Evolutionary conservation across 83 land plant genomes (phyloP), one percentile per base, ranked within the genome.

Genomic region (Diphasiastrum complanatum): DNA sequence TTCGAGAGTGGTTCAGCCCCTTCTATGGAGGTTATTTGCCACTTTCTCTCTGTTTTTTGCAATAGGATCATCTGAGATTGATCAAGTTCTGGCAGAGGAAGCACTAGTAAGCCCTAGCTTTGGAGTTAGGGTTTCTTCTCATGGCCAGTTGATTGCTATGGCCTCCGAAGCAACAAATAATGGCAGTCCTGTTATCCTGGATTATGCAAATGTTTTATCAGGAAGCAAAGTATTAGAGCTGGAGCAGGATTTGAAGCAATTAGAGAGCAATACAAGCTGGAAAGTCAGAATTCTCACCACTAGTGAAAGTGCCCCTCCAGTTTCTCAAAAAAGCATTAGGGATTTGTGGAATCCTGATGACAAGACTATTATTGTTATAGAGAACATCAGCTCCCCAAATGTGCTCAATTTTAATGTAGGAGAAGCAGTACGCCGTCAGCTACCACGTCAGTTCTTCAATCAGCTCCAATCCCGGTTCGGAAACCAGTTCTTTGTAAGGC

Each of bases 381-480:
- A 69, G 51, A 57, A 69, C 45, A 38, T 69, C 12, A 41, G 57
- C 20, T 49, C 67, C 28, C 72, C 72, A 22, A 69, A 69, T 50
- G 63, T 69, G 12, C 40, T 69, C 30, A 69, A 62, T 62, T 69
- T 69, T 20, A 41, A 27, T 22, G 48, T 68, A 31, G 68, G 72
- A 28, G 6, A 8, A 28, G 12, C 29, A 4, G 72, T 69, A 26
- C 19, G 27, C 27, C 36, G 28, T 18, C 66, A 52, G 46, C 58
- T 69, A 35, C 72, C 72, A 33, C 27, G 72, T 3, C 72, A 69
- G 31, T 69, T 69, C 68, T 69, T 69, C 5, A 32, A 25, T 63
- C 69, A 69, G 33, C 57, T 69, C 2, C 72, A 69, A 37, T 69
- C 72, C 35, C 61, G 72, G 45, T 69, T 62, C 23, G 72, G 67